Conservation (phyloP, 306 rosid species). For the Medicago lupulina region DNA sequence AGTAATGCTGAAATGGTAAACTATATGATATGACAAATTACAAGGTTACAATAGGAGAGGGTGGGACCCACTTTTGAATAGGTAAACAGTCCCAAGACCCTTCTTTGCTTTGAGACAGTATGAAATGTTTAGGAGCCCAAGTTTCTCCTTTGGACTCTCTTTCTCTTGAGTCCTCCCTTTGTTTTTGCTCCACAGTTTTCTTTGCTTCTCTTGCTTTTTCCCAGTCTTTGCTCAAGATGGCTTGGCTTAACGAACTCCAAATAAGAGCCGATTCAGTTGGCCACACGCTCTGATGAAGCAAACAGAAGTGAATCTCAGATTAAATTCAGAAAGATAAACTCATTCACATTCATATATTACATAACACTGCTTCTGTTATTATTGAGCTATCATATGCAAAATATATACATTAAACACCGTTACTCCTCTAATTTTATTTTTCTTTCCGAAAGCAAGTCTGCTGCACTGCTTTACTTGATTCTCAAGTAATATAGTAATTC, state of each 20-base stretch:
- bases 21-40: constrained; percentile 17
- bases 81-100: constrained; percentile 71
- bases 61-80: constrained; percentile 62
- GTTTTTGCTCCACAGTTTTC: constrained; percentile 71
- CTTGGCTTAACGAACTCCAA: constrained; percentile 69
- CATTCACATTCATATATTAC: background rate
- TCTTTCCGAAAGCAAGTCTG: background rate
- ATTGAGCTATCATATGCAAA: background rate
- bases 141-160: constrained; percentile 57
- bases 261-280: constrained; percentile 66
- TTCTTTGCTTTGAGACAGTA: constrained; percentile 56
- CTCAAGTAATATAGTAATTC: background rate
- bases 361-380: background rate
- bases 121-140: constrained; percentile 73
- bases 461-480: background rate
- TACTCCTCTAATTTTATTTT: background rate
- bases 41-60: constrained; percentile 60
- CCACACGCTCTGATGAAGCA: constrained; percentile 54
- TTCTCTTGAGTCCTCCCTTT: constrained; percentile 55
- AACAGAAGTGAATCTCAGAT: constrained; percentile 15
- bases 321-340: constrained; percentile 2
- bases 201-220: constrained; percentile 71
- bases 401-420: background rate
- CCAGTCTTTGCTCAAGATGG: constrained; percentile 65
- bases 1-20: background rate